A percentile compares a stretch with the other conserved stretches of the same genome.
Evolutionary conservation across 371 early-diverging fungal genomes (phyloP).

Genomic region (Apophysomyces sp.): DNA sequence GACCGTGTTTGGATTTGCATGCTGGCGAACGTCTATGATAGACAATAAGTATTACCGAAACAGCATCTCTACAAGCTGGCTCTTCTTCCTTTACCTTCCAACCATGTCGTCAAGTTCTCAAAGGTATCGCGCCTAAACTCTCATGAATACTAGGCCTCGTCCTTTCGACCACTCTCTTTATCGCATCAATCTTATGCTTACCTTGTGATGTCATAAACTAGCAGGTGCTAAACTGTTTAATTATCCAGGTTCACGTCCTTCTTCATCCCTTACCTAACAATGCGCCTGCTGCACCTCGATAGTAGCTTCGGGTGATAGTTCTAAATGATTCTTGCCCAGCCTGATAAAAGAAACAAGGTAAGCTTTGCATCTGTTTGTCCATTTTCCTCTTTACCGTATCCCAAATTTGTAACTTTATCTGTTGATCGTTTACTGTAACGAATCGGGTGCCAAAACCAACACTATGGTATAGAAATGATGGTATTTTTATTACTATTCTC

Average conservation of each 20-base stretch:
- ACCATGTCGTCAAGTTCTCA: conserved; percentile 89
- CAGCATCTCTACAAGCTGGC: neutral
- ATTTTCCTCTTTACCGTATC: conserved; percentile 88
- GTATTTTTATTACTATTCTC: conserved; percentile 4
- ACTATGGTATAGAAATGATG: conserved; percentile 26
- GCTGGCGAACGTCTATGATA: conserved; percentile 69
- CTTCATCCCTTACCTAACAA: conserved; percentile 54
- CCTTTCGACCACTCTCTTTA: neutral
- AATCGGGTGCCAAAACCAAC: conserved; percentile 86
- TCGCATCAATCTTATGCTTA: neutral
- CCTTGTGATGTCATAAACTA: conserved; percentile 56
- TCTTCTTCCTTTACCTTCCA: conserved; percentile 61
- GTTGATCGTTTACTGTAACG: conserved; percentile 75
- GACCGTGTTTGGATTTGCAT: conserved; percentile 89
- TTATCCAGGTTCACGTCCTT: neutral
- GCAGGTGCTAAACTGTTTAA: neutral
- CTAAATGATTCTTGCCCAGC: conserved; percentile 97
- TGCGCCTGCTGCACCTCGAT: conserved; percentile 96
- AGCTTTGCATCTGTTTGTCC: conserved; percentile 2
- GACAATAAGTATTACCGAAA: neutral
- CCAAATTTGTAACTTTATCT: conserved; percentile 98
- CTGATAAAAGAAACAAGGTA: conserved; percentile 17
- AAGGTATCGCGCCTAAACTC: conserved; percentile 82
- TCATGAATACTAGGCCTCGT: neutral
- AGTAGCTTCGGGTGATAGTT: conserved; percentile 96